Evolutionary conservation across 805 yeast genomes (phyloP).

Genomic region (Pichia ethanolica): DNA sequence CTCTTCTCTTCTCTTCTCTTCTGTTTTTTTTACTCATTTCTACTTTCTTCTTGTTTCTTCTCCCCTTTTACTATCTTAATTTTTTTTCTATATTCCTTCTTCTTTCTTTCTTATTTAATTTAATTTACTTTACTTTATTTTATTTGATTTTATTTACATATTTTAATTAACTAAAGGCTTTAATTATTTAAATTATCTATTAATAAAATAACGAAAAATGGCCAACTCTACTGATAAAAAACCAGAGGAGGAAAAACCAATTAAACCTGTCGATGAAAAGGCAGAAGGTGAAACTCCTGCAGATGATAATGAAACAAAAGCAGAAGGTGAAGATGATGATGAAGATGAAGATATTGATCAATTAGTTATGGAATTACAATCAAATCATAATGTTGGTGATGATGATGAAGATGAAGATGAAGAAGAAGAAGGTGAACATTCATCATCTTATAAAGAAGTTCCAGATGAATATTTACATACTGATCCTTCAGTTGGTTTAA

Average conservation of each 20-base stretch:
- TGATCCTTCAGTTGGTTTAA: constrained; percentile 68
- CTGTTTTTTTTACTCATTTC: neutral
- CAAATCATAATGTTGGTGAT: constrained; percentile 41
- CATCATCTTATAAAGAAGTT: constrained; percentile 62
- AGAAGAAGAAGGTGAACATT: constrained; percentile 34
- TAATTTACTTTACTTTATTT: too few species aligned
- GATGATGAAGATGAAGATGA: constrained; percentile 35
- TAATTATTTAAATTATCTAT: too few species aligned
- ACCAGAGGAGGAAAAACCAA: constrained; percentile 1
- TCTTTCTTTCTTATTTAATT: neutral
- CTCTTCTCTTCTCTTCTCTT: neutral
- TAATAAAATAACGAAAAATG: neutral
- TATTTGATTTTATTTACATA: neutral
- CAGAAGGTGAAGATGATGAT: constrained; percentile 36
- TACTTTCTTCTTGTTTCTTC: too few species aligned
- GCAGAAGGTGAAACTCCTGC: constrained; percentile 4
- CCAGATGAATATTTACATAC: constrained; percentile 84
- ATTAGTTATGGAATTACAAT: constrained; percentile 71
- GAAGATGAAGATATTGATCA: constrained; percentile 60
- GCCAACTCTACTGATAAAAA: neutral
- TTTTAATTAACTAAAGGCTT: too few species aligned
- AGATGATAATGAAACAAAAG: neutral
- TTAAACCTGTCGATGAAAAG: constrained; percentile 26
- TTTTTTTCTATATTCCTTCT: neutral
- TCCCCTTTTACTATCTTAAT: too few species aligned